phyloP scores from a whole-genome alignment of 805 yeast species.

The Pichia scutulata region DNA sequence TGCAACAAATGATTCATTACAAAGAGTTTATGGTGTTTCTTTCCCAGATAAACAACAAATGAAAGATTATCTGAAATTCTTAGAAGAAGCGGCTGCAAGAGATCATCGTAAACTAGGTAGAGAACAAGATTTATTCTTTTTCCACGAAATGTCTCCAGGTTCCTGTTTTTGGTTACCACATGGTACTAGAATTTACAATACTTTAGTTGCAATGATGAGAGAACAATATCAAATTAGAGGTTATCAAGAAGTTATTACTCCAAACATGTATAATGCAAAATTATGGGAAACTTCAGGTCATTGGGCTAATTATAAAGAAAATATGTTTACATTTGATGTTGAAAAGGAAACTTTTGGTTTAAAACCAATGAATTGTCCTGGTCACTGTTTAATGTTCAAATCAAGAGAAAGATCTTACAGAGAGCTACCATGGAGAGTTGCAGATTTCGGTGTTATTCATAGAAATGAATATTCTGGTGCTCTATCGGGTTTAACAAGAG shows the following conservation, averaged over 20 bases:
- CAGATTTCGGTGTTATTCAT: constrained; percentile 95
- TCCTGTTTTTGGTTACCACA: constrained; percentile 98
- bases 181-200: constrained; percentile 94
- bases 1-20: constrained; percentile 84
- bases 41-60: constrained; percentile 96
- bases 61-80: constrained; percentile 90
- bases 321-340: constrained; percentile 94
- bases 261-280: constrained; percentile 96
- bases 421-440: constrained; percentile 97
- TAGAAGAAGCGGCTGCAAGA: constrained; percentile 93
- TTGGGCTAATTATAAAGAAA: constrained; percentile 96
- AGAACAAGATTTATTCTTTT: constrained; percentile 92
- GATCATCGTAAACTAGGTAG: constrained; percentile 94
- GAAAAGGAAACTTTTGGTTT: constrained; percentile 94
- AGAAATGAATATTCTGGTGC: constrained; percentile 97
- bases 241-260: constrained; percentile 96
- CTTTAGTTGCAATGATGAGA: constrained; percentile 72
- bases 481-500: constrained; percentile 89
- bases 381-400: constrained; percentile 86
- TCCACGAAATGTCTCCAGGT: constrained; percentile 97
- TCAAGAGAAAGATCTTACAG: constrained; percentile 91
- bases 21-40: constrained; percentile 94
- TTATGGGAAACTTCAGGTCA: constrained; percentile 99
- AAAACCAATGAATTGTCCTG: constrained; percentile 74
- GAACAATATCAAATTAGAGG: constrained; percentile 87